Conservation (phyloP, 73 alveolate genomes). For the Paramecium primaurelia region DNA sequence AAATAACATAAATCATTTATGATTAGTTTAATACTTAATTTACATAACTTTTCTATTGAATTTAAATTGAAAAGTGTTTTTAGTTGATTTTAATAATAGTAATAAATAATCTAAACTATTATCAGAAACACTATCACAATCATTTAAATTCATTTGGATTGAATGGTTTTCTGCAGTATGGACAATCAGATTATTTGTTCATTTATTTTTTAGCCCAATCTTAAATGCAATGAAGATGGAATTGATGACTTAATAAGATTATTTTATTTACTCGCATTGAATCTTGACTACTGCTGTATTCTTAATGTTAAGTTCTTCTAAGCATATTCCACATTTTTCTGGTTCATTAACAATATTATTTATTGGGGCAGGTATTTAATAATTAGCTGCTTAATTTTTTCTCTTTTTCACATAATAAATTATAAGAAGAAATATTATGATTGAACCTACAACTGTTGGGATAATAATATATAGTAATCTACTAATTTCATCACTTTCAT, state of each 20-base stretch:
- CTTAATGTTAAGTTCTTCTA: neutral
- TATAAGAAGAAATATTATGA: neutral
- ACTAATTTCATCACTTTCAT: neutral
- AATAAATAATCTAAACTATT: neutral
- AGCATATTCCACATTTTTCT: neutral
- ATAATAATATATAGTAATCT: neutral
- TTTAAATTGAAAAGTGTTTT: neutral
- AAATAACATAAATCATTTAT: neutral
- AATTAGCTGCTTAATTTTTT: no score
- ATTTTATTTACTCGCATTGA: neutral
- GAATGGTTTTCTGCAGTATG: neutral
- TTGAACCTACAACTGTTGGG: neutral
- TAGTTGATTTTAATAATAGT: neutral
- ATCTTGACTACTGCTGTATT: neutral
- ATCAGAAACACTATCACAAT: neutral
- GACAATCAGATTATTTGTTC: neutral
- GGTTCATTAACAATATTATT: neutral
- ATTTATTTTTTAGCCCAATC: neutral
- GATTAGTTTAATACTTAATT: neutral
- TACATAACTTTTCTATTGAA: neutral
- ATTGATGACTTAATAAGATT: neutral
- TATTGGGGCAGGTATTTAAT: no score
- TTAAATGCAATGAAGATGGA: neutral
- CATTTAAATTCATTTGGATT: neutral
- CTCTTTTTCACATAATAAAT: neutral